Percentiles rank a stretch among this genome's conserved stretches.
These are phyloP conservation scores for Torulaspora gathmanii DNA, from an alignment of 805 yeast genomes.

Conservation along the genomic window DNA sequence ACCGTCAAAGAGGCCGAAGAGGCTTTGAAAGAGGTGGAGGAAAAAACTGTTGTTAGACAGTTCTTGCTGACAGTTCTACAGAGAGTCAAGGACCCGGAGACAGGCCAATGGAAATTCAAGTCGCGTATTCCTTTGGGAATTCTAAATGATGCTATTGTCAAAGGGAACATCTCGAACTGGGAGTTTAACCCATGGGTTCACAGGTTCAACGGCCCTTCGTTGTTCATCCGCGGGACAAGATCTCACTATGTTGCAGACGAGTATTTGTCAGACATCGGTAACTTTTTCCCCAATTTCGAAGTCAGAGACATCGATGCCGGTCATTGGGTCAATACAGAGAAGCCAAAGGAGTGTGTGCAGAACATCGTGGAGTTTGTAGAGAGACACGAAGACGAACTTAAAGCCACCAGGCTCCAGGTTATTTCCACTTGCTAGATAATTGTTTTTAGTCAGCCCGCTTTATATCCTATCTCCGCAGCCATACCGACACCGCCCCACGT, in stretches of 20 bases:
- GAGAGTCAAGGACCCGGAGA: conserved; percentile 26
- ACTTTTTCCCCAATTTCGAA: conserved; percentile 73
- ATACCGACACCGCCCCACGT: neutral
- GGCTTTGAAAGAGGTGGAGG: conserved; percentile 58
- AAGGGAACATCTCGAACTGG: conserved; percentile 68
- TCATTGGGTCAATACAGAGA: conserved; percentile 90
- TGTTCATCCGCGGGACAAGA: conserved; percentile 74
- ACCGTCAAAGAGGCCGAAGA: conserved; percentile 64
- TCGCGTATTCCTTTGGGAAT: conserved; percentile 60
- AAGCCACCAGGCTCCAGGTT: neutral
- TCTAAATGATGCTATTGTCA: conserved; percentile 60
- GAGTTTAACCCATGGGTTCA: conserved; percentile 54
- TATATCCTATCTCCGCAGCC: too few relatives aligned
- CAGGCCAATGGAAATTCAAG: conserved; percentile 30
- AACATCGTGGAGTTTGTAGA: conserved; percentile 60
- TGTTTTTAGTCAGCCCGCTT: neutral
- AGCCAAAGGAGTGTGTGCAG: conserved; percentile 69
- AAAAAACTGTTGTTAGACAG: conserved; percentile 57
- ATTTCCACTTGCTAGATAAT: neutral
- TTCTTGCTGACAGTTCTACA: conserved; percentile 54
- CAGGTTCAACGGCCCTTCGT: conserved; percentile 64
- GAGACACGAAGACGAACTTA: conserved; percentile 34
- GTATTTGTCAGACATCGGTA: conserved; percentile 63
- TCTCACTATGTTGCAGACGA: conserved; percentile 83
- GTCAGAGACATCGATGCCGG: conserved; percentile 75